Percentiles rank a stretch among this genome's conserved stretches.
Evolutionary conservation across 495 filamentous ascomycete genomes (phyloP).

Genomic region (Penicillium ucsense): DNA sequence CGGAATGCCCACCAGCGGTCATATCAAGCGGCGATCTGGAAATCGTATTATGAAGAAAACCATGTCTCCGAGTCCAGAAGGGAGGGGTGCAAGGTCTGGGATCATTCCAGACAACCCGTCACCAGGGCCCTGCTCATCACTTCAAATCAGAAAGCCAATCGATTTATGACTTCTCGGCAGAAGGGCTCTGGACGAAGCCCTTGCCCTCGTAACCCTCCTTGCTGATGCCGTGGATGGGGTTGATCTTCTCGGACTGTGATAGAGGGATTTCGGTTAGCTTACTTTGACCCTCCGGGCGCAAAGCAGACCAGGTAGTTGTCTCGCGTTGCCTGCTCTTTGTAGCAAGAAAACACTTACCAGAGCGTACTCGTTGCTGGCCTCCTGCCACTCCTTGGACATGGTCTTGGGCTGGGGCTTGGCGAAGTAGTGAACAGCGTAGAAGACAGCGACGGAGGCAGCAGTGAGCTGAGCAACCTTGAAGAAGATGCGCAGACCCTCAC

Average conservation of each 20-base stretch:
- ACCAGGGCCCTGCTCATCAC: conserved; percentile 15
- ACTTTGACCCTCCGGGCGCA: too few relatives aligned
- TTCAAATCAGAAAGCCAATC: conserved; percentile 9
- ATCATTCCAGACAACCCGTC: background rate
- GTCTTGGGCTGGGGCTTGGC: conserved; percentile 66
- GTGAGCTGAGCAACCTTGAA: conserved; percentile 57
- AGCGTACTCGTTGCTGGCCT: conserved; percentile 83
- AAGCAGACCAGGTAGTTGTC: too few relatives aligned
- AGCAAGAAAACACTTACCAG: conserved; percentile 47
- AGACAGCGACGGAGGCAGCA: conserved; percentile 50
- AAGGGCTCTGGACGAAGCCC: conserved; percentile 71
- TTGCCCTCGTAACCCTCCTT: conserved; percentile 70
- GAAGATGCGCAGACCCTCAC: conserved; percentile 66
- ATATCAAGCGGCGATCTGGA: conserved; percentile 9
- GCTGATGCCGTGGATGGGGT: conserved; percentile 78
- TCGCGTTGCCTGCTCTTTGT: background rate
- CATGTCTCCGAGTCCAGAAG: background rate
- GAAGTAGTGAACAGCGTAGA: conserved; percentile 51
- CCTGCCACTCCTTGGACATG: conserved; percentile 93
- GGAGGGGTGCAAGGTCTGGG: background rate
- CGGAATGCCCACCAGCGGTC: conserved; percentile 5
- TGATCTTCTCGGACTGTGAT: conserved; percentile 66
- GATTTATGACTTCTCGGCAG: conserved; percentile 33
- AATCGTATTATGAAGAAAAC: conserved; percentile 1
- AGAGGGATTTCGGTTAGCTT: conserved; percentile 10